Conservation (phyloP, 2,329 filamentous ascomycete genomes). For the Colletotrichum karsti region DNA sequence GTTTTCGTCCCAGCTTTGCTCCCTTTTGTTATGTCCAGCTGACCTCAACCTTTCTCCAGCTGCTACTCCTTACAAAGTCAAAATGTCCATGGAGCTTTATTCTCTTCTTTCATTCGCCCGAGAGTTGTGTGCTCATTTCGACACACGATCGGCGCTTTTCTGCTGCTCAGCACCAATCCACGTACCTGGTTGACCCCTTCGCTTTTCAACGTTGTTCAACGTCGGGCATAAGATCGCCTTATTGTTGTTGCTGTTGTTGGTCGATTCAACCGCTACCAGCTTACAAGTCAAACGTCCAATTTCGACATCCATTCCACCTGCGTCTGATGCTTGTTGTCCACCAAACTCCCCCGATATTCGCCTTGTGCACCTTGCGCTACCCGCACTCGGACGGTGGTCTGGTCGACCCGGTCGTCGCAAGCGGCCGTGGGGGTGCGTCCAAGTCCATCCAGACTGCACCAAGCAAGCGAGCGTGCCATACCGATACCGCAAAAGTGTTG, state of each 20-base stretch:
- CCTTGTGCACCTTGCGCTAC: background rate
- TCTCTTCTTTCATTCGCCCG: slow-evolving; percentile 11
- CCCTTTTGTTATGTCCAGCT: slow-evolving; percentile 22
- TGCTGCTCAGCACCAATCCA: slow-evolving; percentile 15
- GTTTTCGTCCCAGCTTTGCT: slow-evolving; percentile 10
- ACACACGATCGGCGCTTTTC: slow-evolving; percentile 17
- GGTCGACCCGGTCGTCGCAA: slow-evolving; percentile 24
- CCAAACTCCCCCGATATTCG: background rate
- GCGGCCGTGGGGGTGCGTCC: slow-evolving; percentile 19
- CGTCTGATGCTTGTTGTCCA: background rate
- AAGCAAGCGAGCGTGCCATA: background rate
- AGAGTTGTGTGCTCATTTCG: background rate
- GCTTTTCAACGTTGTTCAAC: background rate
- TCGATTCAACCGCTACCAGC: background rate
- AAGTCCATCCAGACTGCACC: background rate
- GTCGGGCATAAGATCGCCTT: background rate
- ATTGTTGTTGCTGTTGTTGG: background rate
- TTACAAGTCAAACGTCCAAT: background rate
- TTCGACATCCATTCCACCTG: background rate
- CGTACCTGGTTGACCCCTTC: slow-evolving; percentile 20
- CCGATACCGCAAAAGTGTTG: background rate
- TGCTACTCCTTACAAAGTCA: slow-evolving; percentile 28
- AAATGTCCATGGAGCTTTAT: slow-evolving; percentile 5
- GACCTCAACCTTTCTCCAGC: slow-evolving; percentile 26
- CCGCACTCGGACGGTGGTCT: slow-evolving; percentile 20